Evolutionary conservation across 352 stramenopile genomes (phyloP), one percentile per base, ranked within the genome.

Genomic region (Phytophthora syringae): DNA sequence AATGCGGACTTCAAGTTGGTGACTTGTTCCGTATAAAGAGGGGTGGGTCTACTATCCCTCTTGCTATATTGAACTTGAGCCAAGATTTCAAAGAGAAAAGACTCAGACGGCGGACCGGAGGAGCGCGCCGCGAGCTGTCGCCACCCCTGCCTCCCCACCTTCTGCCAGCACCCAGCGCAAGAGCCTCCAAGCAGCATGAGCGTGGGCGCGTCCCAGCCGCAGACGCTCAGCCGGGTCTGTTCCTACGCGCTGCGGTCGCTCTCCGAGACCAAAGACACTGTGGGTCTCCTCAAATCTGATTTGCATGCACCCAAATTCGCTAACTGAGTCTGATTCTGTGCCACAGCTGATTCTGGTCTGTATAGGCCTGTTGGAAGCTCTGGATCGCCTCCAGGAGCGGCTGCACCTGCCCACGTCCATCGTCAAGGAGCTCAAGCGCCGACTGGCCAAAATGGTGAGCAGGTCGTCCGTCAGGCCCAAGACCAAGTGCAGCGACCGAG

Each of bases 341-440:
- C 28, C 24, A 24, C 52, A 94, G 86, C 80, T 94, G 42, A 72
- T 94, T 55, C 51, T 93, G 56, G 81, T 94, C 34, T 94, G 86
- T 51, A 86, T 94, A 21, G 82, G 80, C 0, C 72, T 94, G 25
- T 58, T 94, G 16, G 86, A 92, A 37, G 86, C 86, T 20, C 63
- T 94, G 30, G 86, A 94, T 68, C 79, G 74, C 5, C 57, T 94
- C 20, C 86, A 94, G 63, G 79, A 90, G 58, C 79, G 79, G 0
- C 72, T 94, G 48, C 82, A 86, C 51, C 44, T 94, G 21, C 80
- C 86, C 42, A 82, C 75, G 40, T 77, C 75, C 36, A 67, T 94
- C 21, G 82, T 94, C 9, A 93, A 92, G 34, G 80, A 93, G 34
- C 71, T 94, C 37, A 89, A 89, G 72, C 80, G 71, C 10, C 84